Evolutionary conservation across 768 basidiomycete species (phyloP).

Genomic region (Scleroderma bovista): DNA sequence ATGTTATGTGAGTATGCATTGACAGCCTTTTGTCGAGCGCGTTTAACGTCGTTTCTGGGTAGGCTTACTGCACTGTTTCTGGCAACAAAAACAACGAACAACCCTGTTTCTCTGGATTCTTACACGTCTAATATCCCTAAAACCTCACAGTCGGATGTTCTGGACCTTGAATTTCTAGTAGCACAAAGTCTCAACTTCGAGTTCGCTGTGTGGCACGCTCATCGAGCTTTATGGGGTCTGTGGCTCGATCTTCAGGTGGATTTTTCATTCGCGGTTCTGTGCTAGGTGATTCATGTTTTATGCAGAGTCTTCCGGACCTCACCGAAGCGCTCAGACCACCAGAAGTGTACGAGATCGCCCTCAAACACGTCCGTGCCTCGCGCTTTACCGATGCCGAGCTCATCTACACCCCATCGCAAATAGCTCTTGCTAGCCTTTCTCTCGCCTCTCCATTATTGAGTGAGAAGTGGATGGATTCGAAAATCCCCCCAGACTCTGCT

Average conservation of each 20-base stretch:
- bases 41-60: conserved; percentile 2
- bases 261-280: conserved; percentile 1
- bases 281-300: conserved; percentile 6
- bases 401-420: conserved; percentile 89
- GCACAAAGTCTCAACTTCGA: conserved; percentile 93
- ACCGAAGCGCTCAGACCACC: conserved; percentile 42
- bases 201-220: conserved; percentile 89
- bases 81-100: conserved; percentile 96
- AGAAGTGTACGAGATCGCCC: conserved; percentile 59
- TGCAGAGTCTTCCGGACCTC: conserved; percentile 53
- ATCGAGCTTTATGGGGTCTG: conserved; percentile 83
- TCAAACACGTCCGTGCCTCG: conserved; percentile 65
- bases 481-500: conserved; percentile 16
- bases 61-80: conserved; percentile 96
- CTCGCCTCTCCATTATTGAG: conserved; percentile 58
- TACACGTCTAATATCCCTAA: conserved; percentile 83
- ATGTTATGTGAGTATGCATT: conserved; percentile 76
- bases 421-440: conserved; percentile 69
- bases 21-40: neutral
- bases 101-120: conserved; percentile 79
- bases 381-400: conserved; percentile 90
- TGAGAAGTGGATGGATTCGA: conserved; percentile 52
- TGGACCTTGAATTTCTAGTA: conserved; percentile 93
- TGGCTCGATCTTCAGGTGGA: conserved; percentile 83
- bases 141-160: conserved; percentile 74